Conservation (phyloP, 306 rosid species). For the Corylus avellana region DNA sequence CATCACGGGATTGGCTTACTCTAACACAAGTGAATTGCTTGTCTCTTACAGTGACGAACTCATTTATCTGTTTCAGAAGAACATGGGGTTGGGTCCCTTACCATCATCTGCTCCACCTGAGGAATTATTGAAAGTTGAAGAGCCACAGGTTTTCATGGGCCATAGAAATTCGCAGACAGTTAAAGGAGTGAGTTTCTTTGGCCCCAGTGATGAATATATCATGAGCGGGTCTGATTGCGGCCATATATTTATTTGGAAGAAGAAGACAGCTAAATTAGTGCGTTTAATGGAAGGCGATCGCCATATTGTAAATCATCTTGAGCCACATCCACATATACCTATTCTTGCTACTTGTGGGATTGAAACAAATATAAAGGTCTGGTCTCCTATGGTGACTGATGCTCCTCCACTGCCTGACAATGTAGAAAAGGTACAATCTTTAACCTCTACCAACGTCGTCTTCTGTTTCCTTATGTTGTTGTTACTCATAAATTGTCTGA, state of each 20-base stretch:
- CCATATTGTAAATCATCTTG: constrained; percentile 49
- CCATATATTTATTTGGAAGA: constrained; percentile 62
- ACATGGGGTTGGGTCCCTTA: constrained; percentile 37
- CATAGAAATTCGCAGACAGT: constrained; percentile 59
- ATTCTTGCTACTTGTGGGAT: constrained; percentile 55
- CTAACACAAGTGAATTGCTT: constrained; percentile 49
- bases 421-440: constrained; percentile 39
- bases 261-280: constrained; percentile 49
- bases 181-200: constrained; percentile 61
- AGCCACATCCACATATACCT: constrained; percentile 52
- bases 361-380: constrained; percentile 52
- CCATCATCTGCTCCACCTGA: constrained; percentile 33
- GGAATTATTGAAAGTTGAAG: background rate
- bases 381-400: constrained; percentile 42
- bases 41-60: constrained; percentile 56
- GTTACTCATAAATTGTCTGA: constrained; percentile 14
- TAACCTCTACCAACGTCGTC: constrained; percentile 1
- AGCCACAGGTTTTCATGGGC: constrained; percentile 46
- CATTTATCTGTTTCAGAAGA: constrained; percentile 54
- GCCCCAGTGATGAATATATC: constrained; percentile 58
- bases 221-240: constrained; percentile 66
- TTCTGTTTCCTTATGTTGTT: background rate
- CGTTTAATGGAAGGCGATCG: constrained; percentile 54
- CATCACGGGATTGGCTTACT: constrained; percentile 58
- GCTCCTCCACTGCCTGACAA: constrained; percentile 49